phyloP scores from a whole-genome alignment of 2,329 filamentous ascomycete species.

The Ophiocordyceps unilateralis region DNA sequence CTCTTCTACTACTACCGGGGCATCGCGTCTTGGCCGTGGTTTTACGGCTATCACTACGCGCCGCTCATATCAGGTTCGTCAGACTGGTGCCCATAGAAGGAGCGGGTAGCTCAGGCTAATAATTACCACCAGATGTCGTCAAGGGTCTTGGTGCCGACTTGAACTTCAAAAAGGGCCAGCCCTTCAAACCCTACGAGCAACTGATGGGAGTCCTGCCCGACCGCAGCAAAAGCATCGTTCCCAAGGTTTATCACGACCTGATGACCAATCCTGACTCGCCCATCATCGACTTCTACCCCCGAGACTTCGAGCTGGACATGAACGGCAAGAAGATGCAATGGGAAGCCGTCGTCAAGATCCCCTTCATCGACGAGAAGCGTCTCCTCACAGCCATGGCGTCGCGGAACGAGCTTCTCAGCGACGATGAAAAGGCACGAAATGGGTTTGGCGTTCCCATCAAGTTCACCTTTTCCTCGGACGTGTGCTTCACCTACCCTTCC shows the following conservation, averaged over 20 bases:
- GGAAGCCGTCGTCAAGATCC: constrained; percentile 98
- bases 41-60: constrained; percentile 90
- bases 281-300: constrained; percentile 94
- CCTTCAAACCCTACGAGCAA: constrained; percentile 89
- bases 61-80: constrained; percentile 72
- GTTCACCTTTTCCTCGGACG: constrained; percentile 67
- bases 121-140: constrained; percentile 50
- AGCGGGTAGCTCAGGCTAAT: neutral
- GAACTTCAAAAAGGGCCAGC: constrained; percentile 85
- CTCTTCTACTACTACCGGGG: constrained; percentile 95
- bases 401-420: constrained; percentile 59
- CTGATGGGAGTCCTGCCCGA: constrained; percentile 97
- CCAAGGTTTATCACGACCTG: constrained; percentile 66
- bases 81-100: neutral
- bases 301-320: constrained; percentile 96
- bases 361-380: constrained; percentile 88
- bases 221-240: constrained; percentile 93
- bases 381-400: constrained; percentile 73
- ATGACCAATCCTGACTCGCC: constrained; percentile 86
- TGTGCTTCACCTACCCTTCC: constrained; percentile 72
- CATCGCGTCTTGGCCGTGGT: constrained; percentile 98
- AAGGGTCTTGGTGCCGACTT: constrained; percentile 76
- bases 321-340: constrained; percentile 99
- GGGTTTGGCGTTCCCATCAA: constrained; percentile 84
- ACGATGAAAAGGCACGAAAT: constrained; percentile 68